A percentile compares a stretch with the other conserved stretches of the same genome.
phyloP scores from a whole-genome alignment of 2,329 filamentous ascomycete genomes.

The Geosmithia morbida region DNA sequence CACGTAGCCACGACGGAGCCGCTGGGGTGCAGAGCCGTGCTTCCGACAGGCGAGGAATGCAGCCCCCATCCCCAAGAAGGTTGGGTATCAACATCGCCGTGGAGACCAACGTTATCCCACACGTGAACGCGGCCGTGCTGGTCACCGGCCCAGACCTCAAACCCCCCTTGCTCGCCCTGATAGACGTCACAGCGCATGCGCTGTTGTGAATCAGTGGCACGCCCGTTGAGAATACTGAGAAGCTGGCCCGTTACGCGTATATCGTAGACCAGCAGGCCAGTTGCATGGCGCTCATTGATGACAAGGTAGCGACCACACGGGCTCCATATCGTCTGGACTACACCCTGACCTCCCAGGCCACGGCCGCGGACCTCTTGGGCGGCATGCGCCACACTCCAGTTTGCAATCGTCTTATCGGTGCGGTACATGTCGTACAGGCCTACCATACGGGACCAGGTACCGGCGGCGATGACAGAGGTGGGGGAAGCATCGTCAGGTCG shows the following conservation, averaged over 20 bases:
- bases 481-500: conserved; percentile 16
- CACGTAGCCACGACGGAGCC: conserved; percentile 43
- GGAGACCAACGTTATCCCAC: conserved; percentile 40
- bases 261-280: conserved; percentile 45
- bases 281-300: conserved; percentile 44
- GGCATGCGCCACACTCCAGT: conserved; percentile 44
- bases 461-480: conserved; percentile 39
- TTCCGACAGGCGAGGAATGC: conserved; percentile 31
- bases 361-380: conserved; percentile 21
- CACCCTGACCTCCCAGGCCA: conserved; percentile 44
- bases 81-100: conserved; percentile 22
- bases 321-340: conserved; percentile 46
- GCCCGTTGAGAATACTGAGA: conserved; percentile 37
- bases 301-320: conserved; percentile 47
- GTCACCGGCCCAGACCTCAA: conserved; percentile 50
- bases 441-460: conserved; percentile 49
- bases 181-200: conserved; percentile 41
- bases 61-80: conserved; percentile 36
- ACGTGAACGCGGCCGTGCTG: conserved; percentile 38
- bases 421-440: conserved; percentile 48
- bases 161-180: conserved; percentile 23
- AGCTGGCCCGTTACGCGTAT: conserved; percentile 42
- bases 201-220: conserved; percentile 37
- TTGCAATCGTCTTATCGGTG: conserved; percentile 36
- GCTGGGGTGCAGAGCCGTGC: conserved; percentile 33